Evolutionary conservation across 805 yeast genomes (phyloP), one percentile per base, ranked within the genome.

Genomic region (Yarrowia porcina): DNA sequence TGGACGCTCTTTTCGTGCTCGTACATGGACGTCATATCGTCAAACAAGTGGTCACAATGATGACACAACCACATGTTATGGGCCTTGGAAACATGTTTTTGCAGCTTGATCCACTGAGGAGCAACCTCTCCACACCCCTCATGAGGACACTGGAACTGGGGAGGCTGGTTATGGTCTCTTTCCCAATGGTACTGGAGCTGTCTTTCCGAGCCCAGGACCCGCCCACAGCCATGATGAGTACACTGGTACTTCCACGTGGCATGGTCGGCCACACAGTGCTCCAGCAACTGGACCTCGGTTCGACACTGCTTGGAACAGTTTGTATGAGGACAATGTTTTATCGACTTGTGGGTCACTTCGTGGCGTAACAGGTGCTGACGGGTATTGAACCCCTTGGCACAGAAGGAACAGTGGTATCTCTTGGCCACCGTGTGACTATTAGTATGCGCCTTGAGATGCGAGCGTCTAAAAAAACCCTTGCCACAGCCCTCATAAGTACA

Each of bases 321-420:
- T 15, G 1, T 6, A 30, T 56, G 49, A 1, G 61, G 61, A 30
- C 61, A 56, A 23, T 23, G 49, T 7, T 27, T 56, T n/a, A 56
- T 82, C 66, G 81, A 80, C 4, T 84, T 83, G 72, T 94, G 98
- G 1, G 96, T 87, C 38, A 82, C 80, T 74, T 87, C 90, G 72
- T 94, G 99, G 61, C 97, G 80, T 65, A 80, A 83, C 63, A 90
- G 77, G 70, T 92, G 97, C 74, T 94, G 98, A 59, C 72, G 73
- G 0, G 96, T 81, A 60, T 85, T 86, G 59, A 89, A 87, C 3
- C 97, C 96, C 73, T 90, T 91, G 1, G 86, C 86, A 71, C 99
- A 94, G 1, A 79, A 71, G 0, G 83, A 73, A 70, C 98, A 92
- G 42, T 79, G 82, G 70, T 81, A 85, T 0, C 96, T 96, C 68